Conservation (phyloP, 345 rosid genomes). For the Salix caprea region DNA sequence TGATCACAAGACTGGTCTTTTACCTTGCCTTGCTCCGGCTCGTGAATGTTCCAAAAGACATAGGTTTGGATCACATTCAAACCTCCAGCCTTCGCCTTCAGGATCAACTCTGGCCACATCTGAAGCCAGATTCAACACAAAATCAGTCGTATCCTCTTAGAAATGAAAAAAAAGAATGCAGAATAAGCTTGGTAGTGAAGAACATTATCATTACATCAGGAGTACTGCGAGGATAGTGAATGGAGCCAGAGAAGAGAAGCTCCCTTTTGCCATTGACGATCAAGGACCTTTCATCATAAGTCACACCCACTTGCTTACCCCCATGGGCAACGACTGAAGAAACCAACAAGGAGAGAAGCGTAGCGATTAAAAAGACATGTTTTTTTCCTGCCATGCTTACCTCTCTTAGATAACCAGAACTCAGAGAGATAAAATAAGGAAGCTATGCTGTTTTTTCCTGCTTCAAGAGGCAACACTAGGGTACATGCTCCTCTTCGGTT, state of each 20-base stretch:
- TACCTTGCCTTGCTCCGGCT: conserved; percentile 55
- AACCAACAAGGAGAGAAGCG: conserved; percentile 13
- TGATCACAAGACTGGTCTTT: neutral
- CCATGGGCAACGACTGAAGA: conserved; percentile 5
- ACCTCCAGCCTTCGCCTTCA: conserved; percentile 52
- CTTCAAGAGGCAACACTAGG: neutral
- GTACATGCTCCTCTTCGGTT: conserved; percentile 19
- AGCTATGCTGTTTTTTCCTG: too few species aligned
- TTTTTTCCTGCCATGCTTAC: neutral
- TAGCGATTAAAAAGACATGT: conserved; percentile 1
- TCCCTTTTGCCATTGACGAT: conserved; percentile 54
- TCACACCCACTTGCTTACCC: conserved; percentile 13
- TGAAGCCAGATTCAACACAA: conserved; percentile 19
- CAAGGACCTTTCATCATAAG: conserved; percentile 59
- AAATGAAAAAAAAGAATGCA: neutral
- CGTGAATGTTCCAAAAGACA: conserved; percentile 63
- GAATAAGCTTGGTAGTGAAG: neutral
- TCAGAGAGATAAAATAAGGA: neutral
- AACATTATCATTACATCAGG: conserved; percentile 43
- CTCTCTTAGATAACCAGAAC: neutral
- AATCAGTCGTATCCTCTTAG: neutral
- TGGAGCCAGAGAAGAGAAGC: conserved; percentile 77
- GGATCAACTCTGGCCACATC: conserved; percentile 51
- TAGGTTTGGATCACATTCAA: conserved; percentile 60
- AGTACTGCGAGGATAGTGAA: conserved; percentile 81